Evolutionary conservation across 441 rosid species (phyloP).

Genomic region (Monsonia emarginata): DNA sequence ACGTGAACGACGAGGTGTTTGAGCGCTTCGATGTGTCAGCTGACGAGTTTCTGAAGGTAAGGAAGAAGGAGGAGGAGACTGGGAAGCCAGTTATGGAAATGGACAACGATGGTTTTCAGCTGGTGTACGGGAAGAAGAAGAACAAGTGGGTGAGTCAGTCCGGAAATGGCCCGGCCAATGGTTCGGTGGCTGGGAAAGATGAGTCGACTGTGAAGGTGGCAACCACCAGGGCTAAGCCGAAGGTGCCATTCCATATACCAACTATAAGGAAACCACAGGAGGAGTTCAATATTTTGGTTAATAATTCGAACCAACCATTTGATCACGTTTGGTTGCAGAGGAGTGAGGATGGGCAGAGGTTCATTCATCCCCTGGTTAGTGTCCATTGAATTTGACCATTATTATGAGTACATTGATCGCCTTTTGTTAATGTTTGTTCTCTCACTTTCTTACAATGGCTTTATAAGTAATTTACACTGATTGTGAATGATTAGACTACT

Average conservation of each 20-base stretch:
- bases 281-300: slow-evolving; percentile 49
- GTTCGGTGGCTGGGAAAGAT: slow-evolving; percentile 12
- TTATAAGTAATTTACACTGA: too few species aligned
- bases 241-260: slow-evolving; percentile 63
- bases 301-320: slow-evolving; percentile 60
- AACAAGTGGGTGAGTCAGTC: slow-evolving; percentile 19
- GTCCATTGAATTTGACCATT: background rate
- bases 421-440: background rate
- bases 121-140: slow-evolving; percentile 36
- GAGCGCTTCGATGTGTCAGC: slow-evolving; percentile 54
- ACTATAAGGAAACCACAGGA: slow-evolving; percentile 67
- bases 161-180: slow-evolving; percentile 4
- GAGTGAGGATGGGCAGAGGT: slow-evolving; percentile 47
- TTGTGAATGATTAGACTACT: too few species aligned
- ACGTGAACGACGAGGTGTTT: slow-evolving; percentile 48
- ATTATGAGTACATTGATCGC: background rate
- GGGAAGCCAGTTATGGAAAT: slow-evolving; percentile 14
- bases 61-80: slow-evolving; percentile 37
- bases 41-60: slow-evolving; percentile 39
- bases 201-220: slow-evolving; percentile 43
- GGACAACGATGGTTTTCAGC: background rate
- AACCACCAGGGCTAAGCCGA: slow-evolving; percentile 39
- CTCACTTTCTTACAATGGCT: background rate
- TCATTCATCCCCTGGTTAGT: slow-evolving; percentile 87
- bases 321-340: slow-evolving; percentile 72